Conservation (phyloP, 2,329 filamentous ascomycete species). For the Dendrostoma leiphaemia region DNA sequence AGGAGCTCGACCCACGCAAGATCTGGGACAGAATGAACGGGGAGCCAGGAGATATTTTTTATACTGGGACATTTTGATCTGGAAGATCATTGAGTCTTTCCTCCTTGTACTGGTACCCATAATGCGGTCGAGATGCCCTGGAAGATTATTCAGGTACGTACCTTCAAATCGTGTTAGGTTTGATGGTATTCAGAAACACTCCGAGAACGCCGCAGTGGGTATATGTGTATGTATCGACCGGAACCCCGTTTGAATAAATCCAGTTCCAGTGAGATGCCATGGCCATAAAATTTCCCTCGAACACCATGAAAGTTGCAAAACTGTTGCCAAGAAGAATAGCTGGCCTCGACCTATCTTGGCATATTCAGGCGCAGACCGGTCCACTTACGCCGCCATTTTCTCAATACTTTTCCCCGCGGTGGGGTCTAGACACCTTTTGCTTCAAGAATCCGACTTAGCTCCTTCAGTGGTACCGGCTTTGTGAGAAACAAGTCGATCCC, state of each 20-base stretch:
- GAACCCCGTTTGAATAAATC: too few relatives aligned
- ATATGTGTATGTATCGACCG: not conserved
- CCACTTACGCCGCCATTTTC: too few relatives aligned
- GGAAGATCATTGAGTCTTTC: not conserved
- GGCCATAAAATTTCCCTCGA: not conserved
- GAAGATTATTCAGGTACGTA: too few relatives aligned
- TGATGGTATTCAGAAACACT: too few relatives aligned
- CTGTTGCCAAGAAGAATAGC: not conserved
- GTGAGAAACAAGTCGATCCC: slow-evolving; percentile 47
- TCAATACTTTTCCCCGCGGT: too few relatives aligned
- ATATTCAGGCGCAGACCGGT: too few relatives aligned
- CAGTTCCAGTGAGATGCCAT: too few relatives aligned
- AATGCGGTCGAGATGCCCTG: not conserved
- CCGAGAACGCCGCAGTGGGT: not conserved
- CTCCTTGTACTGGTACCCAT: not conserved
- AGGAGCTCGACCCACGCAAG: slow-evolving; percentile 34
- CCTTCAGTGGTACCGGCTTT: slow-evolving; percentile 41
- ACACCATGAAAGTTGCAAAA: not conserved
- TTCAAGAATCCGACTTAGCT: not conserved
- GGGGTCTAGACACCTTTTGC: not conserved
- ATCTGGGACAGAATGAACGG: slow-evolving; percentile 49
- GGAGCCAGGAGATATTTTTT: slow-evolving; percentile 38
- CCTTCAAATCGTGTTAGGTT: too few relatives aligned
- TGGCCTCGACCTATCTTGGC: too few relatives aligned
- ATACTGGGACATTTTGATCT: slow-evolving; percentile 41